Evolutionary conservation across 768 basidiomycete genomes (phyloP).

Genomic region (Lyophyllum semitale): DNA sequence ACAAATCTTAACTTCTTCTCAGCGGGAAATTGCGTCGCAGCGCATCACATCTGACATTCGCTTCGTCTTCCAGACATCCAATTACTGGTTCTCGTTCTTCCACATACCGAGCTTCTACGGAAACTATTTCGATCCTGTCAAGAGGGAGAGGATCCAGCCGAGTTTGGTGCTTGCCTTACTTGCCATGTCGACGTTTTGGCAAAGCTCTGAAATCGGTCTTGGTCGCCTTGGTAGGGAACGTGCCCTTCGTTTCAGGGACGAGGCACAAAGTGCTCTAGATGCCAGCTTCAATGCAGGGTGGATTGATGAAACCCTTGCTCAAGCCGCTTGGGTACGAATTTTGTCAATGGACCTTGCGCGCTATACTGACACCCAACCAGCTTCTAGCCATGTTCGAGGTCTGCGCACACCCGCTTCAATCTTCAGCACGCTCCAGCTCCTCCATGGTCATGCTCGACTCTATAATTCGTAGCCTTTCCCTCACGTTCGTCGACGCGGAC

Average conservation of each 20-base stretch:
- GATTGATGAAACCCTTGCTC: slow-evolving; percentile 73
- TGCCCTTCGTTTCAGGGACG: slow-evolving; percentile 62
- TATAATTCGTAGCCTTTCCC: slow-evolving; percentile 60
- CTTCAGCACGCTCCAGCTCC: slow-evolving; percentile 53
- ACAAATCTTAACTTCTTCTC: slow-evolving; percentile 35
- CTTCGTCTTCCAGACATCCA: slow-evolving; percentile 63
- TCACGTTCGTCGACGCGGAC: slow-evolving; percentile 60
- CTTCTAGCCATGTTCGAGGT: slow-evolving; percentile 73
- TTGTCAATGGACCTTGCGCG: background rate
- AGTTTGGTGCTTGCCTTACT: slow-evolving; percentile 63
- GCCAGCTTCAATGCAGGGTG: slow-evolving; percentile 70
- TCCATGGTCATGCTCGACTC: slow-evolving; percentile 65
- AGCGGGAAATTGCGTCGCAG: slow-evolving; percentile 48
- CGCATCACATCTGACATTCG: slow-evolving; percentile 58
- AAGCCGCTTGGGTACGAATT: slow-evolving; percentile 70
- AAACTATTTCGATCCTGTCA: slow-evolving; percentile 55
- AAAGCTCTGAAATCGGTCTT: slow-evolving; percentile 62
- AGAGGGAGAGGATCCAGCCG: slow-evolving; percentile 63
- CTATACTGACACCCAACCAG: slow-evolving; percentile 31
- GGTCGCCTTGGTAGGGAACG: slow-evolving; percentile 53
- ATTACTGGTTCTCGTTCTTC: slow-evolving; percentile 76
- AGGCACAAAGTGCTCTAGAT: slow-evolving; percentile 71
- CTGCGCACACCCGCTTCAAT: slow-evolving; percentile 66
- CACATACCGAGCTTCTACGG: slow-evolving; percentile 69
- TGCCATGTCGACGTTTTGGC: slow-evolving; percentile 67